These are phyloP conservation scores for Acanthamoeba triangularis DNA, from an alignment of 208 protist genomes.

Conservation along the genomic window DNA sequence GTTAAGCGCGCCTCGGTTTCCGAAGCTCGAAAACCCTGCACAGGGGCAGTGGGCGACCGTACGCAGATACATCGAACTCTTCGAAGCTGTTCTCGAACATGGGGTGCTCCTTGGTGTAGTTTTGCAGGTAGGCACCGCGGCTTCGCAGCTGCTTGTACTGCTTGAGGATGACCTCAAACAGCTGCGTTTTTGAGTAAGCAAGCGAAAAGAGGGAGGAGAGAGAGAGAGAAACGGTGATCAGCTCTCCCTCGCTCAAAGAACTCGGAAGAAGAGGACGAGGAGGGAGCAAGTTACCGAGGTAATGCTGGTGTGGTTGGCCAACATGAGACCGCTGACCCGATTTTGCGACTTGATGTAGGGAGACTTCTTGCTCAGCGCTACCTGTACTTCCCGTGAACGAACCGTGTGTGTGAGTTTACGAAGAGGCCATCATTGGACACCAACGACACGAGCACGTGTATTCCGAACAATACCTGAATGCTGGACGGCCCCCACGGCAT, in stretches of 20 bases:
- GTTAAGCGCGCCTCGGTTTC: not conserved
- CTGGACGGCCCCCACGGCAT: conserved; percentile 98
- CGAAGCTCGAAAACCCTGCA: no score
- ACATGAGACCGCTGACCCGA: conserved; percentile 98
- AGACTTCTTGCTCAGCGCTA: conserved; percentile 94
- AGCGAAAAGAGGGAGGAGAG: not conserved
- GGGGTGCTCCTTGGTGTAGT: conserved; percentile 63
- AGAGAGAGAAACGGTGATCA: no score
- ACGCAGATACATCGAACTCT: conserved; percentile 60
- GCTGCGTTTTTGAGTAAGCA: not conserved
- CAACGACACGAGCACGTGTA: not conserved
- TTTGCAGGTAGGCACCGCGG: conserved; percentile 45
- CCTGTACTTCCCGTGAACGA: no score
- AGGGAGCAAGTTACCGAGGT: conserved; percentile 65
- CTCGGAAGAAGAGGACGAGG: not conserved
- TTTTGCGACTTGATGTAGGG: conserved; percentile 98
- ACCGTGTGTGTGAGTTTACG: no score
- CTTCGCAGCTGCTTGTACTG: conserved; percentile 58
- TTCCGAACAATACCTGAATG: conserved; percentile 92
- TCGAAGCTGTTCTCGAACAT: conserved; percentile 68
- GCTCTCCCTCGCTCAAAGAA: not conserved
- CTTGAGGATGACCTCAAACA: conserved; percentile 52
- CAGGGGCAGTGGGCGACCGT: not conserved
- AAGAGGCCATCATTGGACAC: no score
- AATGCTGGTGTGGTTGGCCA: conserved; percentile 99